Evolutionary conservation across 169 alveolate genomes (phyloP).

Genomic region (Cyclospora cayetanensis): DNA sequence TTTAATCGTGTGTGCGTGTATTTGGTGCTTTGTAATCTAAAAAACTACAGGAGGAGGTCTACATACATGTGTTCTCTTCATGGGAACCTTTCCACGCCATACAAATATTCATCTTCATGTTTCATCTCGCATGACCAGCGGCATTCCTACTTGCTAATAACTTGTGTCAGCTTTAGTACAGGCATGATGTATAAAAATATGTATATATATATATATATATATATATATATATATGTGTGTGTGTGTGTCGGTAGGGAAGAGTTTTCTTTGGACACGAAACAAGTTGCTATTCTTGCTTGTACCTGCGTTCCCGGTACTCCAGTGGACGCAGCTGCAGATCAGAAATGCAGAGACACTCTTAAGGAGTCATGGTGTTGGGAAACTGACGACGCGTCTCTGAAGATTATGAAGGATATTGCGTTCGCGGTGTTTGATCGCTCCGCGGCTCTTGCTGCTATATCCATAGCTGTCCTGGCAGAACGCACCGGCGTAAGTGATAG

Average conservation of each 20-base stretch:
- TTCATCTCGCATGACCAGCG: background rate
- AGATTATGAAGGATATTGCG: slow-evolving; percentile 79
- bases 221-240: background rate
- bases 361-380: slow-evolving; percentile 81
- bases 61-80: background rate
- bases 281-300: background rate
- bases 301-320: background rate
- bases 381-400: slow-evolving; percentile 72
- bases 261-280: slow-evolving; percentile 1
- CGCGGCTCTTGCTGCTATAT: slow-evolving; percentile 88
- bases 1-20: background rate
- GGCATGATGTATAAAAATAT: background rate
- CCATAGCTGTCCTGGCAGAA: slow-evolving; percentile 84
- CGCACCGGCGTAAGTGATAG: slow-evolving; percentile 77
- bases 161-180: background rate
- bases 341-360: slow-evolving; percentile 53
- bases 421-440: slow-evolving; percentile 85
- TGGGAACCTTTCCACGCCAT: background rate
- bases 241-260: background rate
- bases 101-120: background rate
- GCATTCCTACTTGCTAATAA: background rate
- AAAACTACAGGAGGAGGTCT: background rate
- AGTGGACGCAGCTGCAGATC: background rate
- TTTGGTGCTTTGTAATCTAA: background rate
- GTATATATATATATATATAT: slow-evolving; percentile 2